Percentiles rank a stretch among this genome's conserved stretches.
phyloP scores from a whole-genome alignment of 768 basidiomycete genomes.

The Chalciporus pseudorubinellus region DNA sequence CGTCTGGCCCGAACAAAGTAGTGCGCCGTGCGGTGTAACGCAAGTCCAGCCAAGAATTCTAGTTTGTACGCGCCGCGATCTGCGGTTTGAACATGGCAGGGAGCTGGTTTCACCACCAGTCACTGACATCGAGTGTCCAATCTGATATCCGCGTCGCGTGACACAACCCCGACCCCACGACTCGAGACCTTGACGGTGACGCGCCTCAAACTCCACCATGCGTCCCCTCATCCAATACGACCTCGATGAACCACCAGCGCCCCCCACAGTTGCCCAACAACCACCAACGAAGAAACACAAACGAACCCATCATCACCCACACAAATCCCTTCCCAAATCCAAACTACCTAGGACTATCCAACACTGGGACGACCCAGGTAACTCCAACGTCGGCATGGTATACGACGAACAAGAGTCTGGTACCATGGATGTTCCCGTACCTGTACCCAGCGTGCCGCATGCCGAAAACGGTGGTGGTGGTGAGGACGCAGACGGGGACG shows the following conservation, averaged over 20 bases:
- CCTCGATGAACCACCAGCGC: slow-evolving; percentile 14
- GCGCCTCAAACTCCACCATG: slow-evolving; percentile 10
- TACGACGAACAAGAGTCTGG: slow-evolving; percentile 32
- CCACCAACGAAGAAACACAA: slow-evolving; percentile 56
- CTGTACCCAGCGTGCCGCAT: not conserved
- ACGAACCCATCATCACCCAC: slow-evolving; percentile 18
- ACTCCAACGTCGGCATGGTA: slow-evolving; percentile 21
- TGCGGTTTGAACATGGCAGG: too few relatives aligned
- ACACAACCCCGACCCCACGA: too few relatives aligned
- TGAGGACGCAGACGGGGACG: not conserved
- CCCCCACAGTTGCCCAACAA: not conserved
- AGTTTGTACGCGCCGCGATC: too few relatives aligned
- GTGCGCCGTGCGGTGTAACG: too few relatives aligned
- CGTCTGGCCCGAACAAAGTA: too few relatives aligned
- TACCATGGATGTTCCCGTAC: not conserved
- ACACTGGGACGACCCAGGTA: slow-evolving; percentile 46
- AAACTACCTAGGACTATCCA: slow-evolving; percentile 23
- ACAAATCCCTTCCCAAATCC: not conserved
- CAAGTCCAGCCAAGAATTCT: too few relatives aligned
- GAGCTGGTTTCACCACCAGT: too few relatives aligned
- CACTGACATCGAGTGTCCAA: too few relatives aligned
- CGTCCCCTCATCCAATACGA: slow-evolving; percentile 31
- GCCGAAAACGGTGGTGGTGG: slow-evolving; percentile 1
- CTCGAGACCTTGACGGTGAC: too few relatives aligned
- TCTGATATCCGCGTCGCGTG: not conserved